Base-by-base conservation (phyloP, 2,329 filamentous ascomycete genomes). In the Gyromitra esculenta region DNA sequence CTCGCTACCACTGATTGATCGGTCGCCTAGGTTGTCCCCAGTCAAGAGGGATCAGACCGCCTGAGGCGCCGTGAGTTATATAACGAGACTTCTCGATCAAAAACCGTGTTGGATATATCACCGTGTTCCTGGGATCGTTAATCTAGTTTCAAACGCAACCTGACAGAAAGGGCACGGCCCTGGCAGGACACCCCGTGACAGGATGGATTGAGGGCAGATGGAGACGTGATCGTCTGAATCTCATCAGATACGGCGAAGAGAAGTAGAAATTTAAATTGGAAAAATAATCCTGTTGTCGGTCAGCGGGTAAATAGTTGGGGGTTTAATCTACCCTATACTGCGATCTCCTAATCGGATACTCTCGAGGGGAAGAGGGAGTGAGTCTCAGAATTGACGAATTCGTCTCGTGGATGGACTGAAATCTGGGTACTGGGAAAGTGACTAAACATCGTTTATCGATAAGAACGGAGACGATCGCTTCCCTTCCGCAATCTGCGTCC, bases 401-500 rank as follows among this genome's bases (percentile, higher is more conserved):
- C 59, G 48, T 35, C 45, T 64, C 57, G 21, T 43, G 13, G 60
- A 13, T 65, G 11, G 31, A 8, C 25, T 35, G 64, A 56, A 41
- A 18, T 41, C 45, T 31, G n/a, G 21, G n/a, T 25, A 18, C 60
- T 59, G 41, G 25, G 43, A 37, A 37, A 41, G 8, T 11, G 50
- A 66, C 62, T 73, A 60, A 66, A 39, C 39, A 43, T 63, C 37
- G 64, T 70, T 69, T 77, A 77, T 77, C 75, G 71, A 77, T 77
- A 77, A 76, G 69, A 35, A 5, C 50, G 48, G 73, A 64, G 66
- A 54, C 45, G 62, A 54, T 73, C 69, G 21, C 63, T 68, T 73
- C 60, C 59, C 52, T 74, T 56, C 56, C 56, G 54, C 39, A 63
- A 56, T 60, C 43, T 62, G 41, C 54, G 21, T 73, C 54, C 56